Evolutionary conservation across 2,329 filamentous ascomycete genomes (phyloP).

Genomic region (Fusarium circinatum): DNA sequence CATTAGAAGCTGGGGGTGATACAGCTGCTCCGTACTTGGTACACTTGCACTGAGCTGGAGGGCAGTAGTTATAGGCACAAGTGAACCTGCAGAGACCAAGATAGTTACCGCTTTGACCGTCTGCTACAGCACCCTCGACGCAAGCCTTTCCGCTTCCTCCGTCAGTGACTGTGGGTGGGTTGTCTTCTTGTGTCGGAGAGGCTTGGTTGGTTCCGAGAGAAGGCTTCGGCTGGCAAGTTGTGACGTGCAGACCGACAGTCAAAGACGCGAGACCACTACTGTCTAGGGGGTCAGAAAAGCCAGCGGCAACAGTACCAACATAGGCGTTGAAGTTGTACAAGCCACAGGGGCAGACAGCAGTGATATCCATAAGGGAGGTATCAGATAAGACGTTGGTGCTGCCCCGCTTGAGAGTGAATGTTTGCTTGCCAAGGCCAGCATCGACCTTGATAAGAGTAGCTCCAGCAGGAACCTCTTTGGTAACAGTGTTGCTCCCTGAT

Average conservation of each 20-base stretch:
- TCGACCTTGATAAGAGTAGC: conserved; percentile 53
- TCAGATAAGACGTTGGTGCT: conserved; percentile 55
- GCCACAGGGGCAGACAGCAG: conserved; percentile 60
- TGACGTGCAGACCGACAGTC: conserved; percentile 45
- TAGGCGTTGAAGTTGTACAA: conserved; percentile 68
- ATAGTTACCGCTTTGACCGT: conserved; percentile 48
- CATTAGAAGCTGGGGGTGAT: conserved; percentile 41
- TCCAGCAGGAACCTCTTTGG: conserved; percentile 45
- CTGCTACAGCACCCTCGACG: conserved; percentile 42
- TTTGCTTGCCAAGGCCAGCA: conserved; percentile 55
- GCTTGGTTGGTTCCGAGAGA: conserved; percentile 46
- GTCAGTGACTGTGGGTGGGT: neutral
- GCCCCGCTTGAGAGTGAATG: conserved; percentile 57
- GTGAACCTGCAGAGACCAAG: conserved; percentile 50
- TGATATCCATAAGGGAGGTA: conserved; percentile 61
- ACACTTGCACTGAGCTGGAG: conserved; percentile 49
- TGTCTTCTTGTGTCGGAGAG: conserved; percentile 52
- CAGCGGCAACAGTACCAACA: conserved; percentile 59
- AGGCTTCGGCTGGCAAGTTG: conserved; percentile 45
- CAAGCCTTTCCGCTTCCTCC: conserved; percentile 33
- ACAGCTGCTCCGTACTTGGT: conserved; percentile 44
- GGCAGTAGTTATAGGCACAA: conserved; percentile 48
- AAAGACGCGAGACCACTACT: conserved; percentile 42
- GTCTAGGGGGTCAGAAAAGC: conserved; percentile 42
- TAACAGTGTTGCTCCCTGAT: conserved; percentile 56